phyloP scores from a whole-genome alignment of 306 rosid genomes.

The Boehmeria nivea region DNA sequence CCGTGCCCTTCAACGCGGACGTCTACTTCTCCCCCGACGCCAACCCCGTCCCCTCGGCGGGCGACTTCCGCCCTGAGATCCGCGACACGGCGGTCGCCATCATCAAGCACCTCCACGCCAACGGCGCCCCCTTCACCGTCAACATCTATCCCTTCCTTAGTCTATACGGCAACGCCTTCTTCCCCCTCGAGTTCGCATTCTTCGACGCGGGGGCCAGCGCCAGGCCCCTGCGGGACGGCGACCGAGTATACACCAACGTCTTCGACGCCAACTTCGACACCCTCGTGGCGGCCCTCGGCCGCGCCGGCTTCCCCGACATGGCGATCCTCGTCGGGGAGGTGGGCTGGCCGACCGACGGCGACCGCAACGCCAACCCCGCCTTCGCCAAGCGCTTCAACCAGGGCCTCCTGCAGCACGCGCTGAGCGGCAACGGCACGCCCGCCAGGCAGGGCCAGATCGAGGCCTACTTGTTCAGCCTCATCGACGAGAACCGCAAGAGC shows the following conservation, averaged over 20 bases:
- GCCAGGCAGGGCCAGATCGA: slow-evolving; percentile 49
- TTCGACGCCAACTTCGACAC: slow-evolving; percentile 84
- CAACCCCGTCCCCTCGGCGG: slow-evolving; percentile 81
- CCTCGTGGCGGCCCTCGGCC: slow-evolving; percentile 51
- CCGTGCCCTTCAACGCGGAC: slow-evolving; percentile 96
- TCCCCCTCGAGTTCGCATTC: slow-evolving; percentile 83
- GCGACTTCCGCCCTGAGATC: slow-evolving; percentile 74
- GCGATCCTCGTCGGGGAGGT: slow-evolving; percentile 67
- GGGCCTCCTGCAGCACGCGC: slow-evolving; percentile 53
- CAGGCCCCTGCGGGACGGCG: slow-evolving; percentile 59
- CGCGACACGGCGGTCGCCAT: slow-evolving; percentile 52
- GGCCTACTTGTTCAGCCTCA: slow-evolving; percentile 59
- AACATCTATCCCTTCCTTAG: slow-evolving; percentile 86
- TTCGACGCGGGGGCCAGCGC: slow-evolving; percentile 39
- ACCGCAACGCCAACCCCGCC: slow-evolving; percentile 45
- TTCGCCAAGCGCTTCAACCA: slow-evolving; percentile 67
- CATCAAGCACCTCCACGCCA: slow-evolving; percentile 45
- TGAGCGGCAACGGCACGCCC: slow-evolving; percentile 72
- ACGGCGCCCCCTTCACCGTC: slow-evolving; percentile 73
- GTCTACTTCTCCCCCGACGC: slow-evolving; percentile 72
- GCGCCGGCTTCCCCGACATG: slow-evolving; percentile 68
- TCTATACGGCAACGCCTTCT: slow-evolving; percentile 61
- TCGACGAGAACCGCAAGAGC: slow-evolving; percentile 68
- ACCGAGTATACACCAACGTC: slow-evolving; percentile 59
- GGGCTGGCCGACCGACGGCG: slow-evolving; percentile 94